These are phyloP conservation scores for Claviceps fusiformis DNA, from an alignment of 2,329 filamentous ascomycete genomes.

Conservation along the genomic window DNA sequence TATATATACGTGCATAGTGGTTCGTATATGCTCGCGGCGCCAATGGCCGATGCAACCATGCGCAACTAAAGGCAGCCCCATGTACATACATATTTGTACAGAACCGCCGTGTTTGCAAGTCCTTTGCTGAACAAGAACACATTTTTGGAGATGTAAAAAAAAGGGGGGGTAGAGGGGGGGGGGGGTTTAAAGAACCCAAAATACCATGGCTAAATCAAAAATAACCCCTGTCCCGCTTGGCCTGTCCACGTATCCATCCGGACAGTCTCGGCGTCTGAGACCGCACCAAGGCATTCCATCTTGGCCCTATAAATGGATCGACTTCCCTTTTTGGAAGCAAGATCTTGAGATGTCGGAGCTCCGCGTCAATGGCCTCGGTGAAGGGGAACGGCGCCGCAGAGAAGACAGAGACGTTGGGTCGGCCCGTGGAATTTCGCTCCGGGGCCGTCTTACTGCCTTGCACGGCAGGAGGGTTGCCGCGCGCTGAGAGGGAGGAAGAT, in stretches of 20 bases:
- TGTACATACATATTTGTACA: too few species aligned
- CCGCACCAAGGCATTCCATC: slow-evolving; percentile 5
- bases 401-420: slow-evolving; percentile 6
- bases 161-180: too few species aligned
- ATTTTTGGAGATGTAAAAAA: too few species aligned
- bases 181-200: not conserved
- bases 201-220: not conserved
- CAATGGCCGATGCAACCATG: too few species aligned
- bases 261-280: not conserved
- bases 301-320: slow-evolving; percentile 4
- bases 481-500: not conserved
- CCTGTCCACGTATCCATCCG: not conserved
- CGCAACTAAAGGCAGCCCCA: too few species aligned
- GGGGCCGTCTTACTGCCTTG: not conserved
- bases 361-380: slow-evolving; percentile 1
- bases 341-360: not conserved
- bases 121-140: too few species aligned
- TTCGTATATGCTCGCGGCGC: too few species aligned
- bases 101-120: too few species aligned
- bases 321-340: not conserved
- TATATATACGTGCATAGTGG: too few species aligned
- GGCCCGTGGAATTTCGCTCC: not conserved
- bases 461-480: not conserved
- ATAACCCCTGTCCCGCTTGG: not conserved
- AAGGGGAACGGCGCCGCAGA: not conserved